Evolutionary conservation across 768 basidiomycete genomes (phyloP).

Genomic region (Pisolithus albus): DNA sequence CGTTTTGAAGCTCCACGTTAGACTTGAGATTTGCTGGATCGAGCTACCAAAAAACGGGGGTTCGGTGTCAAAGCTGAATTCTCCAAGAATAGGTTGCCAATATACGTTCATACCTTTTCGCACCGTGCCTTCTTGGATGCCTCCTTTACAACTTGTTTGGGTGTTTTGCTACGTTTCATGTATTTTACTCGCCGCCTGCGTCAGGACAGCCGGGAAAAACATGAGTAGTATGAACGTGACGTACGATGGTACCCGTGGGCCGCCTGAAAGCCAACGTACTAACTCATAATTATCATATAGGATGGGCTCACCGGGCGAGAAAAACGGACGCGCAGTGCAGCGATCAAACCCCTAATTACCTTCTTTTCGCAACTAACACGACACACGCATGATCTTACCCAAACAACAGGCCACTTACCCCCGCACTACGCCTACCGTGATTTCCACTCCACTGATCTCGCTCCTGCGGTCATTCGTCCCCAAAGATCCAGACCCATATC

Average conservation of each 20-base stretch:
- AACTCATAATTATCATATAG: no score
- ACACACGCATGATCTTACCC: not conserved
- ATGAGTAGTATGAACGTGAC: no score
- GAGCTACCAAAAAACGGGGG: slow-evolving; percentile 45
- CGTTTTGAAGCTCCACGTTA: slow-evolving; percentile 65
- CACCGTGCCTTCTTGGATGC: slow-evolving; percentile 82
- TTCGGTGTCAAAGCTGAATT: no score
- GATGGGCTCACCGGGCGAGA: no score
- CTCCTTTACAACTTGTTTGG: slow-evolving; percentile 84
- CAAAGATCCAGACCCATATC: slow-evolving; percentile 11
- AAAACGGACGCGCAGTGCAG: no score
- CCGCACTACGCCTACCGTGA: slow-evolving; percentile 68
- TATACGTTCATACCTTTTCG: slow-evolving; percentile 54
- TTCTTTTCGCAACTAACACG: not conserved
- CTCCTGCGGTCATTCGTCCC: slow-evolving; percentile 17
- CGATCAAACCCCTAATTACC: not conserved
- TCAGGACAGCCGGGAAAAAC: no score
- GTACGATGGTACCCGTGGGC: no score
- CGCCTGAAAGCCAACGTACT: slow-evolving; percentile 6
- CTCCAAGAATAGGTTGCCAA: no score
- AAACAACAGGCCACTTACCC: slow-evolving; percentile 31
- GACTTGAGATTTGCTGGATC: slow-evolving; percentile 88
- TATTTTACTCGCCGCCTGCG: no score
- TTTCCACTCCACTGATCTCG: slow-evolving; percentile 39
- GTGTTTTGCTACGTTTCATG: slow-evolving; percentile 86